Evolutionary conservation across 768 basidiomycete genomes (phyloP).

Genomic region (Boletus vermiculosoides): DNA sequence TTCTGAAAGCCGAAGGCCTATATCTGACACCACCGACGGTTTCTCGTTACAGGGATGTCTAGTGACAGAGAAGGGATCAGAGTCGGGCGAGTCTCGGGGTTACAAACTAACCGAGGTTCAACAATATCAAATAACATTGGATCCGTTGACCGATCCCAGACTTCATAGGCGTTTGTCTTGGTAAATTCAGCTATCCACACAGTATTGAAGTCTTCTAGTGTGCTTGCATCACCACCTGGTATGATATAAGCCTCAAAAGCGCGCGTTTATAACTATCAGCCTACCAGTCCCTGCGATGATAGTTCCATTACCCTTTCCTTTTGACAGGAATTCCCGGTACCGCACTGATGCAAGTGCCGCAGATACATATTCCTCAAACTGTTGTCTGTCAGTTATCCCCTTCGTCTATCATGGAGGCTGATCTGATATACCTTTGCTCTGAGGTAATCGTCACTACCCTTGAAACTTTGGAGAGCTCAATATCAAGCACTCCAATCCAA

Average conservation of each 20-base stretch:
- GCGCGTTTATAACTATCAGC: neutral
- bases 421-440: constrained; percentile 63
- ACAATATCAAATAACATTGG: constrained; percentile 92
- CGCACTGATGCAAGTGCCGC: constrained; percentile 86
- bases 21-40: constrained; percentile 85
- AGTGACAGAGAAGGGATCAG: constrained; percentile 1
- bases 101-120: constrained; percentile 69
- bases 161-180: constrained; percentile 80
- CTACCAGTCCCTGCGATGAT: constrained; percentile 63
- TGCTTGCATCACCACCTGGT: constrained; percentile 53
- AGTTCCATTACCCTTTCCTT: constrained; percentile 60
- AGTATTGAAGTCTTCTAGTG: constrained; percentile 80
- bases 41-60: constrained; percentile 95
- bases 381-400: neutral
- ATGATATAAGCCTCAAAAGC: constrained; percentile 22
- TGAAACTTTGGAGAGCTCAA: constrained; percentile 57
- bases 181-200: constrained; percentile 88
- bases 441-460: constrained; percentile 94
- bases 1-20: constrained; percentile 88
- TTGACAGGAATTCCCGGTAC: constrained; percentile 81
- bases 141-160: constrained; percentile 92
- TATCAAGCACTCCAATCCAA: neutral
- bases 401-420: neutral
- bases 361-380: constrained; percentile 93
- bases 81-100: neutral